phyloP scores from a whole-genome alignment of 495 filamentous ascomycete species.

The Lepidopterella palustris region DNA sequence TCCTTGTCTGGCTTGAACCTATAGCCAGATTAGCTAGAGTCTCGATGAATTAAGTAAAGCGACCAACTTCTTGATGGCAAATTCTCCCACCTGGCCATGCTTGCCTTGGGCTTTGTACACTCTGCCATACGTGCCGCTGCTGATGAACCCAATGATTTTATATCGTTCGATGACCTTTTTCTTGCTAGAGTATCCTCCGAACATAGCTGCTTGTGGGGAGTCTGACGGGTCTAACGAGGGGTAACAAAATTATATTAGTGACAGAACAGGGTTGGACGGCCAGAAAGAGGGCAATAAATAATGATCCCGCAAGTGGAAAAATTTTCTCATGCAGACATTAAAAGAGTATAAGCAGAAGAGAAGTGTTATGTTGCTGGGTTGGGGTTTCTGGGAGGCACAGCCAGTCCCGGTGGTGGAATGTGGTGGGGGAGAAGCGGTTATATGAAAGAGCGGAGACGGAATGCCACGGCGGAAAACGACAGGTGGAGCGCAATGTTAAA shows the following conservation, averaged over 20 bases:
- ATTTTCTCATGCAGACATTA: too few species aligned
- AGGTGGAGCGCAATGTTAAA: constrained; percentile 3
- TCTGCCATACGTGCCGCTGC: constrained; percentile 95
- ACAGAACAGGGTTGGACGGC: neutral
- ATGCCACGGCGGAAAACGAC: neutral
- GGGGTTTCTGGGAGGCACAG: too few species aligned
- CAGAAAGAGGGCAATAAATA: neutral
- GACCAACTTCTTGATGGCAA: constrained; percentile 86
- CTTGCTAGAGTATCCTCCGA: constrained; percentile 27
- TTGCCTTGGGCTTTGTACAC: constrained; percentile 92
- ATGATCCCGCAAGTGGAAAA: constrained; percentile 5
- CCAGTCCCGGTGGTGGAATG: too few species aligned
- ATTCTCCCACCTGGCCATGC: constrained; percentile 68
- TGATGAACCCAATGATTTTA: constrained; percentile 95
- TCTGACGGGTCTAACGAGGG: constrained; percentile 20
- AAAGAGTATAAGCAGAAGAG: too few species aligned
- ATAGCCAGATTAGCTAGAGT: constrained; percentile 21
- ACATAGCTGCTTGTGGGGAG: constrained; percentile 22
- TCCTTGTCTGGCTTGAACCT: constrained; percentile 99
- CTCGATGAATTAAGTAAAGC: neutral
- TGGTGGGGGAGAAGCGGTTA: constrained; percentile 3
- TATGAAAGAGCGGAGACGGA: neutral
- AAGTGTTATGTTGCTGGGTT: too few species aligned
- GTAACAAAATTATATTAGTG: constrained; percentile 1
- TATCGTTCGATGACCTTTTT: constrained; percentile 86